phyloP scores from a whole-genome alignment of 78 protist species.

The Salpingoeca rosetta region DNA sequence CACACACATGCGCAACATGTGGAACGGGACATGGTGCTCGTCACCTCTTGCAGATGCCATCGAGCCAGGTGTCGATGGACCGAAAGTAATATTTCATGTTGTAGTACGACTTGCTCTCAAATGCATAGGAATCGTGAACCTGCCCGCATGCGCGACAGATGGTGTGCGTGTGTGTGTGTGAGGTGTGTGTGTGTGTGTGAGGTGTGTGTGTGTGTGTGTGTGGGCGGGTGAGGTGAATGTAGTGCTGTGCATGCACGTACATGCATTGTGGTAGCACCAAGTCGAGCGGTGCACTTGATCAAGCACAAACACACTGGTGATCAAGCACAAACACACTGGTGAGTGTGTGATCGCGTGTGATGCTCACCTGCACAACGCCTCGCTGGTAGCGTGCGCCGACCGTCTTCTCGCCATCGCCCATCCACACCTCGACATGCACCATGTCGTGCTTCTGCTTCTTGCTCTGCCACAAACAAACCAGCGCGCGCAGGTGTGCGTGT shows the following conservation, averaged over 20 bases:
- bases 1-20: no score
- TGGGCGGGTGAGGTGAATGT: no score
- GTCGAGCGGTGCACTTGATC: no score
- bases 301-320: no score
- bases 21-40: no score
- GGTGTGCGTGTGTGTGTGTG: background rate
- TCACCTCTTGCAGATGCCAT: conserved; percentile 9
- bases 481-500: no score
- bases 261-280: no score
- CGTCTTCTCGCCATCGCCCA: background rate
- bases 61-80: conserved; percentile 18
- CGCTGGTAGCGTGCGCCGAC: conserved; percentile 15
- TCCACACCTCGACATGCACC: conserved; percentile 22
- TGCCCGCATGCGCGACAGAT: background rate
- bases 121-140: conserved; percentile 10
- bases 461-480: no score
- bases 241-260: no score
- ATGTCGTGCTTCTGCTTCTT: conserved; percentile 13
- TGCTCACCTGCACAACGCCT: background rate
- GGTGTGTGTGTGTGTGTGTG: no score
- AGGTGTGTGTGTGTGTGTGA: no score
- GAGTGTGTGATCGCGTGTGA: background rate
- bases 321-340: background rate
- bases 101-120: background rate
- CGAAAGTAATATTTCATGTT: background rate